Base-by-base conservation (phyloP, 2,329 filamentous ascomycete species). In the Neofusicoccum parvum region DNA sequence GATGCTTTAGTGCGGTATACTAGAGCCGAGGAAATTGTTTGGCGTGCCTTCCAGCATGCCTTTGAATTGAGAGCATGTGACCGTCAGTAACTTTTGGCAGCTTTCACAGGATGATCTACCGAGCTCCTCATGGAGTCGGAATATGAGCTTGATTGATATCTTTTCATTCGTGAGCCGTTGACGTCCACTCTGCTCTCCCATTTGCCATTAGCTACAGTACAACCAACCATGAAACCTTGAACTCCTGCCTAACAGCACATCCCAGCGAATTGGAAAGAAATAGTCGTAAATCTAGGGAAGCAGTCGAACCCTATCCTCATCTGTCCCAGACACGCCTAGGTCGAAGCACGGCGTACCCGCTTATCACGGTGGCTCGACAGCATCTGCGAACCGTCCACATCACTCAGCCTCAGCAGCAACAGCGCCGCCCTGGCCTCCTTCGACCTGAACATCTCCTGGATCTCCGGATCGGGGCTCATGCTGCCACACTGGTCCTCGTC, bases 401-500 rank as follows among this genome's bases (percentile, higher is more conserved):
- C 67, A 37, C 71, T 69, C 11, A 80, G 69, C 49, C 72, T 70
- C 59, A 79, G 66, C 65, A 81, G 68, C 58, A 73, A 67, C 67
- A 75, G 68, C 3, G 79, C 79, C 15, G 78, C 79, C 23, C 74
- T 73, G 6, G 76, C 65, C 12, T 79, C 76, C 15, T 7, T 41
- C 34, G 46, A 34, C 36, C 46, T 39, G 12, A n/a, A 51, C 20
- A 7, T 32, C 46, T 62, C 23, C 3, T 17, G n/a, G 6, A 36
- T 34, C 45, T 51, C 59, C 14, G 15, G 17, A 1, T 14, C 32
- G 6, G 43, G 41, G 15, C 32, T 37, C 9, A 3, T 6, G 15
- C 5, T 20, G 27, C 27, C 27, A 32, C 37, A 10, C 37, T 10
- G 6, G 11, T 39, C 37, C 37, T 39, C 37, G 37, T 11, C 23